These are phyloP conservation scores for Punica granatum DNA, from an alignment of 345 rosid genomes.

Conservation along the genomic window DNA sequence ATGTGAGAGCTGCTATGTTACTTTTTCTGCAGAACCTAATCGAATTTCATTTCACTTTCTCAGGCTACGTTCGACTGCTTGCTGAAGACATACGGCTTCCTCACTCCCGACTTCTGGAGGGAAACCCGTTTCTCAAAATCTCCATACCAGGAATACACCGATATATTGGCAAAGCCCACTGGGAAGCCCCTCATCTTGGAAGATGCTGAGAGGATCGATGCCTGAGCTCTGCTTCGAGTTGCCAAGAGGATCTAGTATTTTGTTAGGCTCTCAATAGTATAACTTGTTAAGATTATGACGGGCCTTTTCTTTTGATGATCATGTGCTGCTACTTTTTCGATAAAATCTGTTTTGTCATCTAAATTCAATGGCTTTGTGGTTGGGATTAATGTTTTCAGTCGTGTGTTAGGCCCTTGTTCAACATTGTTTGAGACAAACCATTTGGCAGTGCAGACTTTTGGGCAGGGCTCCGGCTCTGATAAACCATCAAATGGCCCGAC, in stretches of 20 bases:
- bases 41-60: background rate
- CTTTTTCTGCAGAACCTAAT: background rate
- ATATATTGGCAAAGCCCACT: slow-evolving; percentile 36
- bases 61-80: slow-evolving; percentile 56
- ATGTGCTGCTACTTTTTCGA: slow-evolving; percentile 2
- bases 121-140: slow-evolving; percentile 41
- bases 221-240: slow-evolving; percentile 10
- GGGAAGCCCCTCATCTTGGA: slow-evolving; percentile 24
- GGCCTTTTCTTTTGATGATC: slow-evolving; percentile 3
- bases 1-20: background rate
- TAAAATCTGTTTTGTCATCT: background rate
- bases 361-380: background rate
- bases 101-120: slow-evolving; percentile 56
- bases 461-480: too few species aligned
- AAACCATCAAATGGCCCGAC: too few species aligned
- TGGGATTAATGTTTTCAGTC: background rate
- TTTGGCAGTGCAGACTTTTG: too few species aligned
- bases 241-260: slow-evolving; percentile 11
- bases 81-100: slow-evolving; percentile 50
- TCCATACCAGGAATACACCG: slow-evolving; percentile 50
- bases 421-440: background rate
- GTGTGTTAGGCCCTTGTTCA: background rate
- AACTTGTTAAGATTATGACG: slow-evolving; percentile 7
- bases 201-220: slow-evolving; percentile 22
- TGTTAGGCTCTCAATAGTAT: background rate